phyloP scores from a whole-genome alignment of 1,284 basidiomycete genomes.

The Trametes versicolor region DNA sequence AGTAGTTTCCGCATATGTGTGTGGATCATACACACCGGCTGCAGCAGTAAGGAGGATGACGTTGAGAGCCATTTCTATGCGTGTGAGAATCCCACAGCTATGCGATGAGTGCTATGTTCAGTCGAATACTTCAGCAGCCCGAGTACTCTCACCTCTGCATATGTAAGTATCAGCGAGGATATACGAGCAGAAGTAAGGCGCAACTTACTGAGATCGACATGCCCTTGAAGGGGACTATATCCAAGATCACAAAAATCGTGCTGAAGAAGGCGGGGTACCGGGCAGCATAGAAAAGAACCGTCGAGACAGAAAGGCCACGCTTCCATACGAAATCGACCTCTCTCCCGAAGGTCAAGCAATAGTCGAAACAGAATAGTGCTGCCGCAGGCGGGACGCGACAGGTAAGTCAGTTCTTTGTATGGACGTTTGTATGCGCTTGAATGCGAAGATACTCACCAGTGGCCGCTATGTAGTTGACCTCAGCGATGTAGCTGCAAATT shows the following conservation, averaged over 20 bases:
- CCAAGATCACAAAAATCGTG: slow-evolving; percentile 14
- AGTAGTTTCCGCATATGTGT: not conserved
- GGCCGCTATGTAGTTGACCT: slow-evolving; percentile 1
- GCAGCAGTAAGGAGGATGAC: slow-evolving; percentile 14
- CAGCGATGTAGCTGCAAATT: not conserved
- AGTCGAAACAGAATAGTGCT: slow-evolving; percentile 26
- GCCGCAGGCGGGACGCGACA: not conserved
- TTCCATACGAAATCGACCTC: slow-evolving; percentile 21
- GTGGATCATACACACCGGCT: slow-evolving; percentile 11
- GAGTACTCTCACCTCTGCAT: slow-evolving; percentile 3
- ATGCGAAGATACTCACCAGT: slow-evolving; percentile 7
- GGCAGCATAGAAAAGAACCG: slow-evolving; percentile 19
- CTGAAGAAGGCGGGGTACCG: slow-evolving; percentile 21
- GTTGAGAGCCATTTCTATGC: slow-evolving; percentile 14
- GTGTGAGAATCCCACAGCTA: slow-evolving; percentile 17
- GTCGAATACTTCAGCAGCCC: not conserved
- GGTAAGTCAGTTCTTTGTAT: not conserved
- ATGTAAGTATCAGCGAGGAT: no score
- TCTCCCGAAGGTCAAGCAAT: slow-evolving; percentile 18
- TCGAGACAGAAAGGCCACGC: slow-evolving; percentile 2
- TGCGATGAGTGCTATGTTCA: not conserved
- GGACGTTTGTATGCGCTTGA: no score
- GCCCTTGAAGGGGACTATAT: slow-evolving; percentile 6
- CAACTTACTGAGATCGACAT: slow-evolving; percentile 11
- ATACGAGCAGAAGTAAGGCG: not conserved